Conservation (phyloP, 495 filamentous ascomycete species). For the Daldinia grandis region DNA sequence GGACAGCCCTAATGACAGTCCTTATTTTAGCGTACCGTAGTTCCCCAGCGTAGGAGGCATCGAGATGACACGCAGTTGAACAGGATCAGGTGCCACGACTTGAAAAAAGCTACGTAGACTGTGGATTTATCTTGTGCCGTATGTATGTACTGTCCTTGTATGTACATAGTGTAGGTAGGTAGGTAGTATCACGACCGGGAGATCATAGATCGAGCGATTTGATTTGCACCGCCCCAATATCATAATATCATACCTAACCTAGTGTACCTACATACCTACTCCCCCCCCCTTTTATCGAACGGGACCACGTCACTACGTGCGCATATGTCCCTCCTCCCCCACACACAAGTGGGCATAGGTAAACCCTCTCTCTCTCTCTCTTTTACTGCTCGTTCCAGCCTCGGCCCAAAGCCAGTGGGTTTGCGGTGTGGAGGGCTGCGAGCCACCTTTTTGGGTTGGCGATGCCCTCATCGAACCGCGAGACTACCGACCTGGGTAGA, state of each 20-base stretch:
- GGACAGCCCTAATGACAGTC: constrained; percentile 4
- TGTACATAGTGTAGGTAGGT: too few relatives aligned
- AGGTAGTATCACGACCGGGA: constrained; percentile 6
- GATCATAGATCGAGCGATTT: constrained; percentile 38
- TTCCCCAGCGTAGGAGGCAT: constrained; percentile 35
- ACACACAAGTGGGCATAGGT: constrained; percentile 29
- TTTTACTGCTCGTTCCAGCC: constrained; percentile 2
- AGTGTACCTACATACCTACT: too few relatives aligned
- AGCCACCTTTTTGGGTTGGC: constrained; percentile 40
- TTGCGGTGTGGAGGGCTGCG: constrained; percentile 37
- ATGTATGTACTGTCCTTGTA: too few relatives aligned
- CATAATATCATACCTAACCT: too few relatives aligned
- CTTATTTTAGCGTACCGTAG: constrained; percentile 25
- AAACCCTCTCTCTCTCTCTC: constrained; percentile 5
- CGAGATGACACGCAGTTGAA: constrained; percentile 49
- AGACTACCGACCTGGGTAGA: constrained; percentile 34
- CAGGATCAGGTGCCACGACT: constrained; percentile 48
- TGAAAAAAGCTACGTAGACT: constrained; percentile 9
- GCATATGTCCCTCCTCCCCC: constrained; percentile 38
- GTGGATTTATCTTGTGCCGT: neutral
- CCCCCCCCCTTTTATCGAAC: constrained; percentile 43
- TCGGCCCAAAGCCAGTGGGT: constrained; percentile 12
- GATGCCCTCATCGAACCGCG: constrained; percentile 40
- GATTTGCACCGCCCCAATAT: constrained; percentile 38
- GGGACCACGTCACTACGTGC: constrained; percentile 45